These are phyloP conservation scores for Vickermania spadyakhi DNA, from an alignment of 208 protist species.

Conservation along the genomic window DNA sequence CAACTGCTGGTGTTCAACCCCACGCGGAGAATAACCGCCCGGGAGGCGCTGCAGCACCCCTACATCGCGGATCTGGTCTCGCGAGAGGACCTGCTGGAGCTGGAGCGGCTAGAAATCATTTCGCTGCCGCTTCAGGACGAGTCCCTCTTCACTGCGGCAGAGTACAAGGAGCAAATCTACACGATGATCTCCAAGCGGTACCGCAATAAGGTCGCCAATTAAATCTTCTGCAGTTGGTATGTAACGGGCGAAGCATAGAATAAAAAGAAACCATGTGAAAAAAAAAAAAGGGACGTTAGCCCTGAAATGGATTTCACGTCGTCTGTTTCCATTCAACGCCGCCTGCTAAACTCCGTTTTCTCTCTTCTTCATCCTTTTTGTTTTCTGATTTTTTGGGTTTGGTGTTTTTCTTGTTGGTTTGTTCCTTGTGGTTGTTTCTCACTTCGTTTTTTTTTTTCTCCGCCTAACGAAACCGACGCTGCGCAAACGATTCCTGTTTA, in stretches of 20 bases:
- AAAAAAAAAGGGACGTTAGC: too few relatives aligned
- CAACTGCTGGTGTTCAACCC: constrained; percentile 88
- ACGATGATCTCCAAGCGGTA: constrained; percentile 32
- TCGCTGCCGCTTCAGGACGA: constrained; percentile 57
- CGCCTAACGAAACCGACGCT: too few relatives aligned
- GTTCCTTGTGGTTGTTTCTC: too few relatives aligned
- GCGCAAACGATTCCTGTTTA: too few relatives aligned
- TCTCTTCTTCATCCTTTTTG: too few relatives aligned
- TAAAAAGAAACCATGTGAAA: background rate
- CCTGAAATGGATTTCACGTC: too few relatives aligned
- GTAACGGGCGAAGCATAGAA: background rate
- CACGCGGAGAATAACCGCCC: constrained; percentile 62
- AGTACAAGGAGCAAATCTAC: constrained; percentile 71
- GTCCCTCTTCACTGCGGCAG: constrained; percentile 39
- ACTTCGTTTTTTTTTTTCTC: too few relatives aligned
- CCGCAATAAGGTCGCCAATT: constrained; percentile 4
- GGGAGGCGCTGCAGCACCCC: constrained; percentile 80
- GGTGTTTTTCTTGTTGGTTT: too few relatives aligned
- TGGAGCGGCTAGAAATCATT: constrained; percentile 27
- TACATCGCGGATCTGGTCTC: constrained; percentile 74
- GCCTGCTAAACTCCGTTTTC: too few relatives aligned
- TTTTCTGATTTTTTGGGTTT: too few relatives aligned
- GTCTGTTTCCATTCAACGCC: too few relatives aligned
- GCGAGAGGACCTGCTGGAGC: constrained; percentile 28
- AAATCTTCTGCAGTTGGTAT: background rate